These are phyloP conservation scores for Elongisporangium undulatum DNA, from an alignment of 352 stramenopile species.

Conservation along the genomic window DNA sequence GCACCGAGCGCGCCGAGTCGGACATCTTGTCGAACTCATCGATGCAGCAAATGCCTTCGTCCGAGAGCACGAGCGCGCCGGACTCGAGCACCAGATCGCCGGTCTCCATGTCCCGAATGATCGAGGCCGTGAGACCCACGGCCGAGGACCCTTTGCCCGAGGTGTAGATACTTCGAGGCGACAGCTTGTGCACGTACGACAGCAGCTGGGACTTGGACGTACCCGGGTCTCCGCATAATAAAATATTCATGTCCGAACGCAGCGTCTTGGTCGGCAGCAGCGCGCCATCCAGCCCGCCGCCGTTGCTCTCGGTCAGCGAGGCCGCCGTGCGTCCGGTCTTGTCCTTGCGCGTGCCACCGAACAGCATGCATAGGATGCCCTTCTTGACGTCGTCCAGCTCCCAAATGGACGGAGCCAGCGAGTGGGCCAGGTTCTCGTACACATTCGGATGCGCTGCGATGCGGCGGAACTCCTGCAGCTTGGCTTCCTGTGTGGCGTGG, in stretches of 20 bases:
- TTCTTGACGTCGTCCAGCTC: slow-evolving; percentile 99
- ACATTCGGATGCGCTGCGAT: slow-evolving; percentile 78
- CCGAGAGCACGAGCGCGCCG: slow-evolving; percentile 95
- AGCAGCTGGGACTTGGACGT: slow-evolving; percentile 98
- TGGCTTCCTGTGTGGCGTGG: slow-evolving; percentile 47
- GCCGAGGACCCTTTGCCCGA: slow-evolving; percentile 97
- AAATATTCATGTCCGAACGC: slow-evolving; percentile 97
- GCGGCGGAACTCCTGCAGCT: slow-evolving; percentile 61
- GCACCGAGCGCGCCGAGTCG: slow-evolving; percentile 94
- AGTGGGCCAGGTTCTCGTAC: slow-evolving; percentile 81
- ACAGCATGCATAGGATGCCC: slow-evolving; percentile 98
- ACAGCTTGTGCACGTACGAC: slow-evolving; percentile 96
- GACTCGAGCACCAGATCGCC: slow-evolving; percentile 97
- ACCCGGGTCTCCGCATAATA: slow-evolving; percentile 97
- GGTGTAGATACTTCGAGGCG: slow-evolving; percentile 98
- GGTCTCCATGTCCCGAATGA: slow-evolving; percentile 96
- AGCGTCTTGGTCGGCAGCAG: slow-evolving; percentile 59
- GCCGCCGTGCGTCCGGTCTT: slow-evolving; percentile 20
- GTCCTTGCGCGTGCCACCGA: slow-evolving; percentile 93
- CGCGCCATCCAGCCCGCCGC: slow-evolving; percentile 33
- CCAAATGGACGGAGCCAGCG: slow-evolving; percentile 83
- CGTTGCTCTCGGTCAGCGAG: slow-evolving; percentile 2
- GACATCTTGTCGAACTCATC: slow-evolving; percentile 99
- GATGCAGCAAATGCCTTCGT: slow-evolving; percentile 98
- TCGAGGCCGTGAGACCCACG: slow-evolving; percentile 97